These are phyloP conservation scores for Cymbopogon citratus DNA, from an alignment of 176 grass and related monocot genomes.

Conservation along the genomic window DNA sequence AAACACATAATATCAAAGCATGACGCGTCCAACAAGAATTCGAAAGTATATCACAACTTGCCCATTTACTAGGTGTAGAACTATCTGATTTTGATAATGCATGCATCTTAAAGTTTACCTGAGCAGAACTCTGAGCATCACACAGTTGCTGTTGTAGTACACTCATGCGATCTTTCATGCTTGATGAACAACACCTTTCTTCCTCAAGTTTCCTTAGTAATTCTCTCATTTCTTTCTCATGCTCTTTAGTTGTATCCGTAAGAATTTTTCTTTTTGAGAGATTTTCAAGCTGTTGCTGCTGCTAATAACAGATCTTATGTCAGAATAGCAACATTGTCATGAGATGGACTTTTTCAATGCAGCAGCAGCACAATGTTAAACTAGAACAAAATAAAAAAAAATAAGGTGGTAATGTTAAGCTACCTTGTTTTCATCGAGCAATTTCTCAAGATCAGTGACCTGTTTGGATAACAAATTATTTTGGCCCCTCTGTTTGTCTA, in stretches of 20 bases:
- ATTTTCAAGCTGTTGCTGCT: conserved; percentile 74
- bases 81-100: neutral
- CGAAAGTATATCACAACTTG: neutral
- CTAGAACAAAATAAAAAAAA: neutral
- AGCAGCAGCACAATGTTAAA: neutral
- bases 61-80: neutral
- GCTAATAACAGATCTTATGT: conserved; percentile 47
- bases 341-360: conserved; percentile 6
- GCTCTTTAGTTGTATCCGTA: conserved; percentile 40
- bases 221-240: conserved; percentile 62
- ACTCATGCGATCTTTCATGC: conserved; percentile 41
- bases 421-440: conserved; percentile 74
- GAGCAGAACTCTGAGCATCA: conserved; percentile 51
- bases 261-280: conserved; percentile 51
- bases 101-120: conserved; percentile 42
- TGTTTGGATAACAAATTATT: conserved; percentile 58
- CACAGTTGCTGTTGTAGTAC: conserved; percentile 42
- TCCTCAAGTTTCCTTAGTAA: conserved; percentile 55
- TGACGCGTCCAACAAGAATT: neutral
- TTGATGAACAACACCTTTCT: conserved; percentile 45
- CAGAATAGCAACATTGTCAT: conserved; percentile 9
- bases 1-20: conserved; percentile 15
- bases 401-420: conserved; percentile 6
- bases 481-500: conserved; percentile 47
- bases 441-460: conserved; percentile 54